Conservation (phyloP, 2,329 filamentous ascomycete species). For the Acrocalymma vagum region DNA sequence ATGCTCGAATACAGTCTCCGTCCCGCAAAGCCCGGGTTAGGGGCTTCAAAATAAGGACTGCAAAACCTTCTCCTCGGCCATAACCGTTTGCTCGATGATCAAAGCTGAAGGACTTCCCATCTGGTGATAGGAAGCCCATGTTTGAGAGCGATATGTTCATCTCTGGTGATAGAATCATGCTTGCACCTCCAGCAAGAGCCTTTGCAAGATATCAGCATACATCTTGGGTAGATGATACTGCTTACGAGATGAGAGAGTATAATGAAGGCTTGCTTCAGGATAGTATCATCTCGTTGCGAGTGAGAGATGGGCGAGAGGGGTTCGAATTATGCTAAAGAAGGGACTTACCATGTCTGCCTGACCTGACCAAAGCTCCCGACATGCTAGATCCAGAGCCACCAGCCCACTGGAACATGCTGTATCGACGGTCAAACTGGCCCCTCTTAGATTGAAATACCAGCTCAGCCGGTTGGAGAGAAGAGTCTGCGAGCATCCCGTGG, state of each 20-base stretch:
- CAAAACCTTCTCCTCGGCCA: slow-evolving; percentile 68
- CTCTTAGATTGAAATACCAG: slow-evolving; percentile 35
- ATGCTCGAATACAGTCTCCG: slow-evolving; percentile 36
- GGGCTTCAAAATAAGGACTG: slow-evolving; percentile 33
- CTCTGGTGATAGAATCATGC: slow-evolving; percentile 6
- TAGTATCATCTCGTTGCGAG: too few species aligned
- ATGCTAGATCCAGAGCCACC: slow-evolving; percentile 31
- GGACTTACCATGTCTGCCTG: slow-evolving; percentile 17
- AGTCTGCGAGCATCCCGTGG: slow-evolving; percentile 5
- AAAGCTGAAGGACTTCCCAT: slow-evolving; percentile 38
- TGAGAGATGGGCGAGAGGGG: neutral
- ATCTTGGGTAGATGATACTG: neutral
- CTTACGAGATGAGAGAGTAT: neutral
- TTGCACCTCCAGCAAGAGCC: slow-evolving; percentile 21
- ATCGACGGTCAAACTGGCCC: slow-evolving; percentile 33
- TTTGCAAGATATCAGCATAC: slow-evolving; percentile 1
- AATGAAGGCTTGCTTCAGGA: too few species aligned
- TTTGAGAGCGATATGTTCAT: slow-evolving; percentile 10
- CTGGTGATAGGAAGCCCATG: slow-evolving; percentile 38
- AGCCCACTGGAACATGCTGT: slow-evolving; percentile 38
- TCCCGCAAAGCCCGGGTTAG: slow-evolving; percentile 22
- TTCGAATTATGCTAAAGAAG: neutral
- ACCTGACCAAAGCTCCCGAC: slow-evolving; percentile 19
- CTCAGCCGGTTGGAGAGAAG: slow-evolving; percentile 27
- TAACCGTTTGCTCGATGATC: slow-evolving; percentile 69